Conservation (phyloP, 2,329 filamentous ascomycete genomes). For the Apiospora aurea region DNA sequence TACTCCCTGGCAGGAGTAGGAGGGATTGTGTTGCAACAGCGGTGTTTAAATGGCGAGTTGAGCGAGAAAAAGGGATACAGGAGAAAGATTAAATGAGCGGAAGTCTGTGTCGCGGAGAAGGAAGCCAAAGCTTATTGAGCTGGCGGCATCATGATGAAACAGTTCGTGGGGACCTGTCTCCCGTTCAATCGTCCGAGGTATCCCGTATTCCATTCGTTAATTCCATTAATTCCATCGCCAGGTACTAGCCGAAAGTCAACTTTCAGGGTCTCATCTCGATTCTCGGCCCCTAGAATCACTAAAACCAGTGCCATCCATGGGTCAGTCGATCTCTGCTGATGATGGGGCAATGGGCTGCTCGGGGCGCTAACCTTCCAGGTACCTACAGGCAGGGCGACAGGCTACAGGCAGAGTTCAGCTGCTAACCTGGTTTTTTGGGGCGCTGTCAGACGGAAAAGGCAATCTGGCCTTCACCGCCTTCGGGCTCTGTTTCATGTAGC, state of each 20-base stretch:
- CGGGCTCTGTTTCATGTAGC: neutral
- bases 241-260: neutral
- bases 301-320: constrained; percentile 3
- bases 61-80: neutral
- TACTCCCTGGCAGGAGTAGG: neutral
- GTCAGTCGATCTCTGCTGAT: constrained; percentile 16
- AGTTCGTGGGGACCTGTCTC: neutral
- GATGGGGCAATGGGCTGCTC: constrained; percentile 10
- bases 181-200: neutral
- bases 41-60: neutral
- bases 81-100: neutral
- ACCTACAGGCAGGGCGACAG: no score
- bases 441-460: neutral
- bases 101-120: neutral
- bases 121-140: constrained; percentile 10
- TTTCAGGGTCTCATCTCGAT: constrained; percentile 5
- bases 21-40: neutral
- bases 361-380: neutral
- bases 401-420: neutral
- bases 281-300: neutral
- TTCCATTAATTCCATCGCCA: constrained; percentile 1
- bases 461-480: neutral
- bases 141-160: constrained; percentile 13
- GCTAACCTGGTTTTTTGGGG: neutral
- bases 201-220: neutral